These are phyloP conservation scores for Brassica nigra DNA, from an alignment of 345 rosid species.

Conservation along the genomic window DNA sequence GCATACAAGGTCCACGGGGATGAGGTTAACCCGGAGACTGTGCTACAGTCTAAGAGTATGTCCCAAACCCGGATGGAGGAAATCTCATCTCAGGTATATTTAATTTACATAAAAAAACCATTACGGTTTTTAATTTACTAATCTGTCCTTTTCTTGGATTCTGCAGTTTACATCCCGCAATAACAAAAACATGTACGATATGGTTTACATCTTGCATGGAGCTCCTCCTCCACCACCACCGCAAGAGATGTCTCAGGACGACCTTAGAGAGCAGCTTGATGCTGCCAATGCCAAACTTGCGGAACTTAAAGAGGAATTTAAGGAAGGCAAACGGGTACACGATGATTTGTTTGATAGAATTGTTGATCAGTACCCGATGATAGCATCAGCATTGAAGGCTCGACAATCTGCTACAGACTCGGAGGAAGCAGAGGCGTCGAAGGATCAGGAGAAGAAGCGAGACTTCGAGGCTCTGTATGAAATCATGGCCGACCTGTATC, in stretches of 20 bases:
- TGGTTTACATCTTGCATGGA: neutral
- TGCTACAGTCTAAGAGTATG: neutral
- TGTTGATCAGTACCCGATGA: neutral
- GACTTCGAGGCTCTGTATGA: neutral
- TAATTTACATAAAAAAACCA: neutral
- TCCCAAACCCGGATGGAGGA: neutral
- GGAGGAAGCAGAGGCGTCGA: neutral
- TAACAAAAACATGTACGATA: neutral
- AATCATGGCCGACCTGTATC: neutral
- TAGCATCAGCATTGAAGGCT: conserved; percentile 12
- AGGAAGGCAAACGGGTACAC: neutral
- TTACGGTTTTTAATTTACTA: neutral
- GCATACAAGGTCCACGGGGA: neutral
- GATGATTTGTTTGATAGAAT: neutral
- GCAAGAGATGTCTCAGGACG: neutral
- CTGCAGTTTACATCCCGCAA: neutral
- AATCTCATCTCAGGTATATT: neutral
- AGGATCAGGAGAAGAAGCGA: neutral
- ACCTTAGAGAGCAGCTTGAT: neutral
- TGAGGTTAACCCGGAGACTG: neutral
- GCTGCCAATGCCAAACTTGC: neutral
- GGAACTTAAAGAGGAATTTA: neutral
- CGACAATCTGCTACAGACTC: neutral
- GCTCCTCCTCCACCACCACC: neutral
- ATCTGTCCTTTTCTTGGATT: neutral